phyloP scores from a whole-genome alignment of 768 basidiomycete species.

The Paxillus involutus region DNA sequence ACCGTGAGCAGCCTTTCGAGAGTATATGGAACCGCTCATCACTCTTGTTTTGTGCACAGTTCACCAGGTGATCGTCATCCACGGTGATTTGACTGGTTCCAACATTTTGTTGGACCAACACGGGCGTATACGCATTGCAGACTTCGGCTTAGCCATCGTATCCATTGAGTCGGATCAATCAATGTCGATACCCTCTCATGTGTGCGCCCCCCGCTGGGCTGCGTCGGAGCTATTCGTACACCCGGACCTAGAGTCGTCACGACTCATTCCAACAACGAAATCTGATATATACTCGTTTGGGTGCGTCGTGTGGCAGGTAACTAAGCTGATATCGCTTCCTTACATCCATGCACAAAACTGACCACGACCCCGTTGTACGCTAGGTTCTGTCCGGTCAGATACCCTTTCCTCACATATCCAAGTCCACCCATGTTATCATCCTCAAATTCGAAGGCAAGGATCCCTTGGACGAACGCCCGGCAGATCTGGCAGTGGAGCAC shows the following conservation, averaged over 20 bases:
- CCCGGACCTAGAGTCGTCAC: conserved; percentile 4
- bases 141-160: neutral
- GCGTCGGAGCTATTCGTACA: conserved; percentile 11
- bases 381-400: conserved; percentile 13
- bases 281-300: conserved; percentile 14
- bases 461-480: conserved; percentile 13
- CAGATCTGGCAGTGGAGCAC: neutral
- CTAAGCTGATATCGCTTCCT: no score
- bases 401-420: conserved; percentile 8
- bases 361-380: neutral
- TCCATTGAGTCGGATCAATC: no score
- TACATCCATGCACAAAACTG: no score
- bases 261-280: conserved; percentile 3
- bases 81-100: conserved; percentile 15
- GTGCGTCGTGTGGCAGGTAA: conserved; percentile 10
- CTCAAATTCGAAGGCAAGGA: conserved; percentile 16
- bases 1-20: no score
- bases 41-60: neutral
- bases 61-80: conserved; percentile 8
- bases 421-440: conserved; percentile 11
- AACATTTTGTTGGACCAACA: conserved; percentile 9
- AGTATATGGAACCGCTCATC: no score
- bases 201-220: conserved; percentile 11
- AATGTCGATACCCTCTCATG: neutral
- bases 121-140: conserved; percentile 10